Percentiles rank a stretch among this genome's conserved stretches.
phyloP scores from a whole-genome alignment of 2,329 filamentous ascomycete species.

The Paraphaeosphaeria minitans region DNA sequence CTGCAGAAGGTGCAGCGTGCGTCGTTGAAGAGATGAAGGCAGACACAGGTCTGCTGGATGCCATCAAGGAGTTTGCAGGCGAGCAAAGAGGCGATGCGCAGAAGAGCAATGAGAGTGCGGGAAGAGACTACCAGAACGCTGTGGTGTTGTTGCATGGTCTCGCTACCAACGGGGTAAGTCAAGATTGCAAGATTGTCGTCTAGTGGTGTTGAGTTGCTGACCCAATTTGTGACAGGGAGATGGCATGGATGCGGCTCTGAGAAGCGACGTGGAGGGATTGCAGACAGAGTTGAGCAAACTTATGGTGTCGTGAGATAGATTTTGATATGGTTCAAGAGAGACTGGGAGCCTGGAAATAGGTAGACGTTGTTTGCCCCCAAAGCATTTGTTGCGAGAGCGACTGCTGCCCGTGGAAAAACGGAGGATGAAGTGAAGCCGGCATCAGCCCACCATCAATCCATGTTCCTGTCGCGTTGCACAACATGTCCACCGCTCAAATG shows the following conservation, averaged over 20 bases:
- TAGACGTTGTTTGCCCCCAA: not conserved
- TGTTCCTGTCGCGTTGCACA: not conserved
- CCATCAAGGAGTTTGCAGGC: conserved; percentile 41
- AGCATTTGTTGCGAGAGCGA: not conserved
- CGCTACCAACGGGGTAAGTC: conserved; percentile 40
- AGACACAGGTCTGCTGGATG: conserved; percentile 36
- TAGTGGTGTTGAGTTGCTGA: conserved; percentile 16
- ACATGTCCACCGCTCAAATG: conserved; percentile 6
- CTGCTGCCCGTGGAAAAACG: too few species aligned
- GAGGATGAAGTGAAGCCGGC: not conserved
- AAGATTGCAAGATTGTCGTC: not conserved
- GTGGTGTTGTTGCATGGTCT: conserved; percentile 44
- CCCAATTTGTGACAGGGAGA: conserved; percentile 23
- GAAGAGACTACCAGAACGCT: conserved; percentile 43
- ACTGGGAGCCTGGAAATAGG: not conserved
- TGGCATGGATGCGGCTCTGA: conserved; percentile 30
- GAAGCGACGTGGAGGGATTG: conserved; percentile 26
- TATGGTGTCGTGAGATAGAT: conserved; percentile 13
- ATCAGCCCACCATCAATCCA: not conserved
- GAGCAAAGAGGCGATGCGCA: conserved; percentile 31
- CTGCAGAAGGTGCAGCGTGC: conserved; percentile 31
- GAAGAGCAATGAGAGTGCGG: conserved; percentile 26
- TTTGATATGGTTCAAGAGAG: not conserved
- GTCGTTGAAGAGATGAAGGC: conserved; percentile 36
- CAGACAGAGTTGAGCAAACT: conserved; percentile 30